These are phyloP conservation scores for Leishmania tropica DNA, from an alignment of 208 protist genomes.

Conservation along the genomic window DNA sequence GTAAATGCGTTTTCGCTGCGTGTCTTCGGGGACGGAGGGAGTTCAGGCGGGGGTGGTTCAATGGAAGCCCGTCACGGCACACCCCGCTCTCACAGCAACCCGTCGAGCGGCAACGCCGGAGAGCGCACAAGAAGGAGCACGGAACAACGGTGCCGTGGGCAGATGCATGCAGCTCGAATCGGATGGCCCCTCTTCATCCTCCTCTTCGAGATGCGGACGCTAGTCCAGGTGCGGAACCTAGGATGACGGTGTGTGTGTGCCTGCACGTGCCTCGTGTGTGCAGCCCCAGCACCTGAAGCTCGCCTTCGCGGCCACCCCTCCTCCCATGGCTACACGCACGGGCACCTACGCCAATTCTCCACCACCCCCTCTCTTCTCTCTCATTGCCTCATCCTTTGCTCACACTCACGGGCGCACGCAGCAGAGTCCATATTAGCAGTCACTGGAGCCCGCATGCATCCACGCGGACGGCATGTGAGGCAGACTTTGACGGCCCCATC, in stretches of 20 bases:
- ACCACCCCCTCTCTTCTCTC: not conserved
- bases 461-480: no score
- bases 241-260: not conserved
- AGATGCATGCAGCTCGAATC: not conserved
- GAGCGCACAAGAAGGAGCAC: not conserved
- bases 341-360: not conserved
- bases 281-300: not conserved
- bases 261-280: not conserved
- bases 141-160: not conserved
- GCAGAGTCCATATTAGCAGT: not conserved
- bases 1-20: no score
- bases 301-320: no score
- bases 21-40: no score
- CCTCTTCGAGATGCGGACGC: not conserved
- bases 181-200: not conserved
- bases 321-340: not conserved
- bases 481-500: not conserved
- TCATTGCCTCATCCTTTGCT: not conserved
- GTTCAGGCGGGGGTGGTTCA: no score
- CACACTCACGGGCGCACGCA: not conserved
- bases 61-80: not conserved
- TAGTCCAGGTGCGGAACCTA: not conserved
- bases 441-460: not conserved
- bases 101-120: not conserved
- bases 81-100: not conserved